These are phyloP conservation scores for Casuarina glauca DNA, from an alignment of 306 rosid species.

Conservation along the genomic window DNA sequence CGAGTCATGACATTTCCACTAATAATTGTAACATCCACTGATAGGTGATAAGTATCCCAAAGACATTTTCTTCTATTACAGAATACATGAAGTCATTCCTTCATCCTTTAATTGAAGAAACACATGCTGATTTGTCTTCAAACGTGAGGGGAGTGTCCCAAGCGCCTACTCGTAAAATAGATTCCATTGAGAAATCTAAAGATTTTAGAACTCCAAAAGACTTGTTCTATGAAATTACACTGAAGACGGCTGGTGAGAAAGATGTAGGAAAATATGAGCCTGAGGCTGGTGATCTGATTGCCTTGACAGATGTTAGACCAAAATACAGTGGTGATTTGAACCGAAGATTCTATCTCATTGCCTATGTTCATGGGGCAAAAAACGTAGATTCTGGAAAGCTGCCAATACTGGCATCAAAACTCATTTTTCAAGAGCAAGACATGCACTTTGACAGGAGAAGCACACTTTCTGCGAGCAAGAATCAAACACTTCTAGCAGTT, in stretches of 20 bases:
- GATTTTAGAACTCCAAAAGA: background rate
- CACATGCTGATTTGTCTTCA: slow-evolving; percentile 6
- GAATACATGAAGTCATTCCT: slow-evolving; percentile 30
- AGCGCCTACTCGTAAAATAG: slow-evolving; percentile 19
- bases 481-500: too few relatives aligned
- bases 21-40: background rate
- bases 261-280: slow-evolving; percentile 6
- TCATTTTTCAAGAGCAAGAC: background rate
- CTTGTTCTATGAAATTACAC: too few relatives aligned
- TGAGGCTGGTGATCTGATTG: background rate
- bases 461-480: background rate
- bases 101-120: slow-evolving; percentile 21
- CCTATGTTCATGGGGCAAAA: background rate
- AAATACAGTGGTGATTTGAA: slow-evolving; percentile 26
- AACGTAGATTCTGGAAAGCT: background rate
- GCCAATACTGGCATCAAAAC: slow-evolving; percentile 23
- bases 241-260: background rate
- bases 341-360: slow-evolving; percentile 22
- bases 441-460: background rate
- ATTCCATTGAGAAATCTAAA: background rate
- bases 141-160: background rate
- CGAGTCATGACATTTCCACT: background rate
- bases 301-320: slow-evolving; percentile 21
- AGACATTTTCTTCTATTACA: slow-evolving; percentile 4
- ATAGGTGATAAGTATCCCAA: slow-evolving; percentile 38